Evolutionary conservation across 139 green algal species (phyloP), one percentile per base, ranked within the genome.

Genomic region (Edaphochlamys debaryana): DNA sequence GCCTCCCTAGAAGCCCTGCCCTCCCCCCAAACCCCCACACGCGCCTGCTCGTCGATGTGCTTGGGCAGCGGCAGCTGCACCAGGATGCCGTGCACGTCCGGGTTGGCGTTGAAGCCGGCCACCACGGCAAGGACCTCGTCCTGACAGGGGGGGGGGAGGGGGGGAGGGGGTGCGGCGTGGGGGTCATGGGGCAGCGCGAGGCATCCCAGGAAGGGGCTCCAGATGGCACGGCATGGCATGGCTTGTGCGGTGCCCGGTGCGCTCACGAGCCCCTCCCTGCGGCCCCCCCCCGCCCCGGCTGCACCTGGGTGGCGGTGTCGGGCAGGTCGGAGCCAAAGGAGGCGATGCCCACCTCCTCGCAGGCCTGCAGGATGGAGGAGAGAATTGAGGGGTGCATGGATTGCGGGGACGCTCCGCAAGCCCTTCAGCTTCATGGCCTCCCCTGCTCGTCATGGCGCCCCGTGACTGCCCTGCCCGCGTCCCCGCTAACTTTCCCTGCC

Each of bases 41-140:
- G 2, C 73, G 69, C 76, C 76, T 97, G 80, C 79, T 98, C 97
- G 81, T 98, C 92, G 9, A 99, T 96, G 91, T 98, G 94, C 41
- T 91, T 90, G 20, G 97, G 97, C 63, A 99, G 90, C 72, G 97
- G 97, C 70, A 99, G 92, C 93, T 99, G 97, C 75, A 99, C 94
- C 41, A 99, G 92, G 54, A 99, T 97, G 73, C 97, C 97, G 90
- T 99, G 96, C 37, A 99, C 93, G 32, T 90, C 62, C 0, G 90
- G 87, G 79, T 99, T 90, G 19, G 69, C 82, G 80, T 98, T 98
- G 79, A 97, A 93, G 36, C 82, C 69, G 6, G 66, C 70, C 7
- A 99, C 95, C 73, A 93, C 93, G 70, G 90, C 86, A 37, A 99
- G 85, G 27, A 99, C 85, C 76, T 99, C 96, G 45, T 97, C 94